Evolutionary conservation across 2,329 filamentous ascomycete species (phyloP), one percentile per base, ranked within the genome.

Genomic region (Aspergillus bombycis): DNA sequence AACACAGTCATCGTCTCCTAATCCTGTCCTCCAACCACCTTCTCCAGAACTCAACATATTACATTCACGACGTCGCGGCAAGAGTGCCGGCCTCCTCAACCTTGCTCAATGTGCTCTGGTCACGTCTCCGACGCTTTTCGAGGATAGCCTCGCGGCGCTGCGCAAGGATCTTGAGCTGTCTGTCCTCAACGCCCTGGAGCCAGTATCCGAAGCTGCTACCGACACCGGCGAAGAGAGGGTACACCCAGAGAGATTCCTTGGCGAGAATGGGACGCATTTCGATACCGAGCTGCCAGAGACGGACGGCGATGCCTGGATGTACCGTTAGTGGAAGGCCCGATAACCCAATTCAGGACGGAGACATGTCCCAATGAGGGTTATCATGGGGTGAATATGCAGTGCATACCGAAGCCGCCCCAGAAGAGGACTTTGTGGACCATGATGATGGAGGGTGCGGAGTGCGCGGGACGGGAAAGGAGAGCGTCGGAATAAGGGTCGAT

Each of bases 251-350:
- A 61, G 91, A 91, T 77, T 90, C 85, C 75, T 86, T 88, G 82
- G 91, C 89, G 86, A 98, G 92, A 80, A 97, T 90, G 58, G 94
- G 95, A 67, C 94, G 93, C 93, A 96, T 97, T 84, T 99, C 93
- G 79, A 99, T 95, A 76, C 94, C 95, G 78, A 99, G 90, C 82
- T 98, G 95, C 92, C 94, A 97, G 81, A 95, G 87, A 73, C 94
- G 92, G 76, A 94, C 91, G 77, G 91, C 93, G 74, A 97, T 82
- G 85, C 95, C 95, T 99, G 53, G 28, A 28, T 46, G 11, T 19
- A 28, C 19, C 8, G 46, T 60, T 36, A 60, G 58, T 30, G 19
- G 66, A 30, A 50, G 26, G 11, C 38, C 16, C 28, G 26, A 50
- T 19, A 28, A 3, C 26, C 23, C 16, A 48, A 19, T 30, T 50